Evolutionary conservation across 352 stramenopile genomes (phyloP), one percentile per base, ranked within the genome.

Genomic region (Phytophthora pinifolia): DNA sequence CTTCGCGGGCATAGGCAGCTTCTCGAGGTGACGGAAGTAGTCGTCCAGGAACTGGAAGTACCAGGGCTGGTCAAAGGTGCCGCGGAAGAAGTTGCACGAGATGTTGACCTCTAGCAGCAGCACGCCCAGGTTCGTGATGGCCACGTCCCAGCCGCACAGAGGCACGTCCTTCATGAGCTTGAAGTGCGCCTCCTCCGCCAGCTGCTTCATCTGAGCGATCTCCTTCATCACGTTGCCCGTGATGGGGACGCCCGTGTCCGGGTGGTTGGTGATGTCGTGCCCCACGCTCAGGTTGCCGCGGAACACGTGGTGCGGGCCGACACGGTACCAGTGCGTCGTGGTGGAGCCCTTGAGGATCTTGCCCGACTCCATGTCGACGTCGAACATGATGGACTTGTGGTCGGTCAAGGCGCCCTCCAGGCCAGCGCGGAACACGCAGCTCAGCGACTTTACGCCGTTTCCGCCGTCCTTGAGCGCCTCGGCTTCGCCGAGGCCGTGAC

Each of bases 331-430:
- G 76, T 99, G 95, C 22, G 83, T 95, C 70, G 98, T 99, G 29
- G 94, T 98, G 17, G 95, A 98, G 38, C 97, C 97, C 68, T 93
- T 92, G 17, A 88, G 47, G 60, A 99, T 97, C 46, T 86, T 81
- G 33, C 96, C 96, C 9, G 89, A 97, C 31, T 92, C 82, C 63
- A 96, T 86, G 73, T 99, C 94, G 6, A 99, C 92, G 71, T 99
- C 95, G 59, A 99, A 99, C 65, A 99, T 90, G 62, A 99, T 98
- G 32, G 93, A 98, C 77, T 96, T 92, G 81, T 99, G 97, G 82
- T 99, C 96, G 15, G 97, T 99, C 9, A 76, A 63, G 4, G 96
- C 94, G 41, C 80, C 67, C 42, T 61, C 67, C 2, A 89, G 62
- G 15, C 81, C 81, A 4, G 81, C 81, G 25, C 81, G 81, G 68